phyloP scores from a whole-genome alignment of 2,329 filamentous ascomycete genomes.

The Neofusicoccum ribis region DNA sequence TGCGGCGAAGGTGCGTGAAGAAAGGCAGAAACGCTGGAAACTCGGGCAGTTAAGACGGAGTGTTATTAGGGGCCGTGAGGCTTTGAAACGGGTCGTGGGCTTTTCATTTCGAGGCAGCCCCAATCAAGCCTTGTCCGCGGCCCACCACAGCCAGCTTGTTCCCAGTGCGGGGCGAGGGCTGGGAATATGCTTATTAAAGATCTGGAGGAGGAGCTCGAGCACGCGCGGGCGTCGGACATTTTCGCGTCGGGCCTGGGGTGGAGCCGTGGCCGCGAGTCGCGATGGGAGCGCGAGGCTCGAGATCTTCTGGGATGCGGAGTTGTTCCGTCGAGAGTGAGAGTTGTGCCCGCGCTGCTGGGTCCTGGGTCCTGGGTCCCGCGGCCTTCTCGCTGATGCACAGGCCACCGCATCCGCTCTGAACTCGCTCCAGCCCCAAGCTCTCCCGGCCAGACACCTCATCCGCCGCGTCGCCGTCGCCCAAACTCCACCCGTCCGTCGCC shows the following conservation, averaged over 20 bases:
- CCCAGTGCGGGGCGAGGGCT: constrained; percentile 5
- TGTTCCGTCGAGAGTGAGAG: background rate
- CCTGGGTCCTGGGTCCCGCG: background rate
- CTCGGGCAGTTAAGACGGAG: background rate
- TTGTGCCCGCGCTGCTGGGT: background rate
- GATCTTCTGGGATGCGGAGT: background rate
- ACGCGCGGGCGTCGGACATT: background rate
- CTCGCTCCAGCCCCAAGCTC: background rate
- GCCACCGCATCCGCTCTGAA: background rate
- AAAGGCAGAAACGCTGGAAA: background rate
- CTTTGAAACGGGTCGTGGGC: constrained; percentile 12
- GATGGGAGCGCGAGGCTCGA: background rate
- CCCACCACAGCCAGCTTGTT: constrained; percentile 5
- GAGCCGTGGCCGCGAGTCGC: background rate
- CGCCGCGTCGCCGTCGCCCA: background rate
- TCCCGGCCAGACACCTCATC: background rate
- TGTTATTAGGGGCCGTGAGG: constrained; percentile 14
- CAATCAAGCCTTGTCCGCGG: constrained; percentile 10
- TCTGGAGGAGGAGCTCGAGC: background rate
- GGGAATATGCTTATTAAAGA: background rate
- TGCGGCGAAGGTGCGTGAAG: background rate
- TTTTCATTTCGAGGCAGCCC: constrained; percentile 13
- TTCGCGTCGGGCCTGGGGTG: background rate
- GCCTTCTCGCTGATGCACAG: background rate
- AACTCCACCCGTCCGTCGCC: background rate